Percentiles rank a stretch among this genome's conserved stretches.
Conservation (phyloP, 257 asterid species). For the Rubia yunnanensis region DNA sequence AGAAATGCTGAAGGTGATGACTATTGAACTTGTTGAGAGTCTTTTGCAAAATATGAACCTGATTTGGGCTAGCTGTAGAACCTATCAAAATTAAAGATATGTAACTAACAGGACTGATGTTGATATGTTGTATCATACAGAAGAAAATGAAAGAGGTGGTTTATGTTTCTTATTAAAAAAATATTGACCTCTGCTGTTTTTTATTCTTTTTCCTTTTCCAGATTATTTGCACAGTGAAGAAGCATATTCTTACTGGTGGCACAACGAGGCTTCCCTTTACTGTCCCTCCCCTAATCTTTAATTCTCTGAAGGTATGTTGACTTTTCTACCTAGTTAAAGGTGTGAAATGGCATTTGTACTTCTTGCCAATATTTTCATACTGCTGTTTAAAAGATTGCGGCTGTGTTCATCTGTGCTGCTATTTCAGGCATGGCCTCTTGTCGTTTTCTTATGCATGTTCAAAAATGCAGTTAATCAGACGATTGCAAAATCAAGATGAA, state of each 20-base stretch:
- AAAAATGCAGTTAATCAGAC: slow-evolving; percentile 67
- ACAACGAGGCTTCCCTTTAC: slow-evolving; percentile 83
- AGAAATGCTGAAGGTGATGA: slow-evolving; percentile 84
- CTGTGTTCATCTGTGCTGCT: neutral
- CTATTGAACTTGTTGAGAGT: slow-evolving; percentile 8
- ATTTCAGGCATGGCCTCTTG: neutral
- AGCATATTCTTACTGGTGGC: slow-evolving; percentile 84
- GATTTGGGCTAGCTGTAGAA: neutral
- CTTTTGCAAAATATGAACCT: neutral
- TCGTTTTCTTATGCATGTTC: slow-evolving; percentile 9
- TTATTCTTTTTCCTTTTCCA: slow-evolving; percentile 39
- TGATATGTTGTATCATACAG: neutral
- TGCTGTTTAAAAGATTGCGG: neutral
- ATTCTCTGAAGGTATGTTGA: slow-evolving; percentile 61
- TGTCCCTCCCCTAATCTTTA: slow-evolving; percentile 84
- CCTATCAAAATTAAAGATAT: neutral
- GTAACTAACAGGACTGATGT: neutral
- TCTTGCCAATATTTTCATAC: neutral
- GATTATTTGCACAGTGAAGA: slow-evolving; percentile 75
- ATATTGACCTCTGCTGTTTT: slow-evolving; percentile 3
- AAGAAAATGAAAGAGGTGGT: neutral
- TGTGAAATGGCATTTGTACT: neutral
- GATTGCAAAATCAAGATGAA: slow-evolving; percentile 59
- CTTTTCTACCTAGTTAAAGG: neutral
- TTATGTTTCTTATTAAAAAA: too few relatives aligned